A percentile compares a stretch with the other conserved stretches of the same genome.
phyloP scores from a whole-genome alignment of 345 rosid genomes.

The Camelina hispida region DNA sequence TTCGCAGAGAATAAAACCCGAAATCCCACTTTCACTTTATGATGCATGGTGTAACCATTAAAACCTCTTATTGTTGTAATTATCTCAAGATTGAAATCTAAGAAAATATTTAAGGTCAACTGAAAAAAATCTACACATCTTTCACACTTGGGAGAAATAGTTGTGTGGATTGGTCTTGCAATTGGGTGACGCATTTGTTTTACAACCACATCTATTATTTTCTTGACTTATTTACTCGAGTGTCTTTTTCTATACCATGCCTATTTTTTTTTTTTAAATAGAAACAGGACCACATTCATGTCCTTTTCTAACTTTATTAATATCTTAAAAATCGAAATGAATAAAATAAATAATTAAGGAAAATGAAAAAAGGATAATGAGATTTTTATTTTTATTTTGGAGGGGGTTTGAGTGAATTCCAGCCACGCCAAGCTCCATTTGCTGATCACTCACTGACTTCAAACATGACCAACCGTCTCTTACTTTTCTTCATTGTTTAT shows the following conservation, averaged over 20 bases:
- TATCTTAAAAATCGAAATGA: neutral
- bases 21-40: neutral
- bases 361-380: conserved; percentile 24
- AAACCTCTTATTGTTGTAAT: too few relatives aligned
- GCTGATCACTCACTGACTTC: conserved; percentile 14
- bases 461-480: conserved; percentile 26
- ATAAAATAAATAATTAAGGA: conserved; percentile 4
- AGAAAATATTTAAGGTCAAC: neutral
- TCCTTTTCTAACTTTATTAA: conserved; percentile 8
- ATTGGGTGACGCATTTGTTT: neutral
- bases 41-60: neutral
- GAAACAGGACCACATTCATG: conserved; percentile 21
- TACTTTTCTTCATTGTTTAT: conserved; percentile 15
- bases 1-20: neutral
- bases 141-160: neutral
- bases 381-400: neutral
- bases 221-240: conserved; percentile 4
- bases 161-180: neutral
- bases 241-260: conserved; percentile 10
- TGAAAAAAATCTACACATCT: neutral
- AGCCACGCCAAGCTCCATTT: conserved; percentile 33
- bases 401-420: conserved; percentile 1
- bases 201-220: neutral
- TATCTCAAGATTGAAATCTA: too few relatives aligned
- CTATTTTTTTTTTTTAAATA: neutral